Conservation (phyloP, 2,329 filamentous ascomycete genomes). For the Aspergillus versicolor region DNA sequence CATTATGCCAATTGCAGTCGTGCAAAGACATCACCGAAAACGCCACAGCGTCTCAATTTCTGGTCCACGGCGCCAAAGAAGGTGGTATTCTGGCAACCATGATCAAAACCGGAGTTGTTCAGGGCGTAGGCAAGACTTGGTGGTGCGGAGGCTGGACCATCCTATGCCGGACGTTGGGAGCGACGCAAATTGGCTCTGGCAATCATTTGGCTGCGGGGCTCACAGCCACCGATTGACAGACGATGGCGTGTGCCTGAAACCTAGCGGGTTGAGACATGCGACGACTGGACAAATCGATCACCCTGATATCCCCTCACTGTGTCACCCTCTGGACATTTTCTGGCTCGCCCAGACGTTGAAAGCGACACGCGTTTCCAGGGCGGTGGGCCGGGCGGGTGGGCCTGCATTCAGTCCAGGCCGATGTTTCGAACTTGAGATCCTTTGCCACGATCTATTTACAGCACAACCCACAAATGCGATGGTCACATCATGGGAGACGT, state of each 20-base stretch:
- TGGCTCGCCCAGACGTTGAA: not conserved
- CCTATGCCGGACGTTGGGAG: not conserved
- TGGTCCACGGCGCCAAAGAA: not conserved
- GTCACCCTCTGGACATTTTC: not conserved
- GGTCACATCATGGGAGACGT: not conserved
- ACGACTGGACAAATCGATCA: slow-evolving; percentile 8
- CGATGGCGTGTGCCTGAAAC: slow-evolving; percentile 18
- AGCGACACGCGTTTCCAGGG: slow-evolving; percentile 31
- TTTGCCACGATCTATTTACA: slow-evolving; percentile 17
- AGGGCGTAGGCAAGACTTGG: not conserved
- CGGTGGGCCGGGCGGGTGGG: slow-evolving; percentile 24
- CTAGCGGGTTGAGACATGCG: slow-evolving; percentile 10
- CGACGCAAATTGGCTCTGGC: not conserved
- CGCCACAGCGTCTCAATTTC: slow-evolving; percentile 10
- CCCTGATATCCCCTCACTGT: slow-evolving; percentile 4
- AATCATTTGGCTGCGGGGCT: slow-evolving; percentile 10
- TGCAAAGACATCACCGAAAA: slow-evolving; percentile 12
- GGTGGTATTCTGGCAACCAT: not conserved
- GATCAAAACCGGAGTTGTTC: not conserved
- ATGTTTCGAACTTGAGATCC: not conserved
- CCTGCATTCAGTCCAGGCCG: slow-evolving; percentile 2
- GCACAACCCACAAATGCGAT: not conserved
- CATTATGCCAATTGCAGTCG: slow-evolving; percentile 17
- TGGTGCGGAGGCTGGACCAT: slow-evolving; percentile 6
- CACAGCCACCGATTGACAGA: slow-evolving; percentile 12